Evolutionary conservation across 2,329 filamentous ascomycete species (phyloP).

Genomic region (Mariannaea sp.): DNA sequence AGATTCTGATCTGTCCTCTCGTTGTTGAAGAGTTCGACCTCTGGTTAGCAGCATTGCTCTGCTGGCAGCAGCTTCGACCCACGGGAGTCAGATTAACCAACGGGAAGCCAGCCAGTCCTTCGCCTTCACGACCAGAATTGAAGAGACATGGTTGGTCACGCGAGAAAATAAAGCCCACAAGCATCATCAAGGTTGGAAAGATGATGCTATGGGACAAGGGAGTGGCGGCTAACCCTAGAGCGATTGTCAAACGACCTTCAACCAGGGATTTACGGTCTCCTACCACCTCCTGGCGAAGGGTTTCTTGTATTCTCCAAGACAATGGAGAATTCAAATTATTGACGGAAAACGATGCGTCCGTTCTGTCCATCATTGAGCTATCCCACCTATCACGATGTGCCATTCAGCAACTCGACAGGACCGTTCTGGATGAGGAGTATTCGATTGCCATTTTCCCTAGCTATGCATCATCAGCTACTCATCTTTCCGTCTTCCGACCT

Average conservation of each 20-base stretch:
- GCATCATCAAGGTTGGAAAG: slow-evolving; percentile 94
- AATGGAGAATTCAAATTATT: slow-evolving; percentile 93
- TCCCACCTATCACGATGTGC: slow-evolving; percentile 88
- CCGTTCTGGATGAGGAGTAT: slow-evolving; percentile 89
- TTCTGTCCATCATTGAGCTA: slow-evolving; percentile 83
- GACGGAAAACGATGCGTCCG: slow-evolving; percentile 79
- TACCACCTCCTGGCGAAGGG: slow-evolving; percentile 75
- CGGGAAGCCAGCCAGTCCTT: slow-evolving; percentile 43
- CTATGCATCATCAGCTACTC: slow-evolving; percentile 76
- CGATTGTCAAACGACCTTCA: slow-evolving; percentile 62
- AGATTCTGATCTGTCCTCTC: slow-evolving; percentile 69
- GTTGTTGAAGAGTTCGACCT: slow-evolving; percentile 71
- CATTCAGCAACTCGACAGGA: slow-evolving; percentile 86
- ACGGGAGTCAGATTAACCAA: slow-evolving; percentile 59
- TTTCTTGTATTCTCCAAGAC: slow-evolving; percentile 92
- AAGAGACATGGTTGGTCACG: slow-evolving; percentile 47
- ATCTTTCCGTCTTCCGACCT: slow-evolving; percentile 79
- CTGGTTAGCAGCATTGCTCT: slow-evolving; percentile 80
- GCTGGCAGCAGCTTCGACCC: slow-evolving; percentile 78
- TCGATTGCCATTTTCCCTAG: slow-evolving; percentile 96
- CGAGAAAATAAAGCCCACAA: slow-evolving; percentile 49
- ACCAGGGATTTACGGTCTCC: slow-evolving; percentile 60
- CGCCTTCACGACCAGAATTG: slow-evolving; percentile 48
- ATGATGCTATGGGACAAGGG: slow-evolving; percentile 91
- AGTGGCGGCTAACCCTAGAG: slow-evolving; percentile 56